Evolutionary conservation across 2,329 filamentous ascomycete genomes (phyloP), one percentile per base, ranked within the genome.

Genomic region (Hyphodiscus sp.): DNA sequence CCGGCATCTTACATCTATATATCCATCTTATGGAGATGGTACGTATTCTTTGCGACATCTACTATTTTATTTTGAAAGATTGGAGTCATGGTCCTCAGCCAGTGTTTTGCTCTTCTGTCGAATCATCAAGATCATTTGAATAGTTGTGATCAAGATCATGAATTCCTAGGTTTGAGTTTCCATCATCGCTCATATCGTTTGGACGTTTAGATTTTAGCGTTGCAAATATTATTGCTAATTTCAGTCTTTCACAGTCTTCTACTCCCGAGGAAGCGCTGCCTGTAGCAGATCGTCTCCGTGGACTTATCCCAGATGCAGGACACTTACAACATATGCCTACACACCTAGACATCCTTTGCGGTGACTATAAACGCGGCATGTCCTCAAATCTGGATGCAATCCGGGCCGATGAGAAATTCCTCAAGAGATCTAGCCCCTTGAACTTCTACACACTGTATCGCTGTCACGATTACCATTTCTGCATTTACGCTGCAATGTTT

Each of bases 381-480:
- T 71, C 73, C 1, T 84, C 83, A 3, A 91, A 91, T 66, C 73
- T 77, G 1, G 76, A 78, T 20, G 87, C 87, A 10, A 83, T 87
- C 47, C 63, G 70, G 0, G 86, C 85, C 1, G 87, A 92, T 64
- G 79, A 86, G 49, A 81, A 80, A 59, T 91, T 80, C 63, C 73
- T 89, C 1, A 68, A 71, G 0, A 72, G 76, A 5, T 73, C 78
- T 8, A 85, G 86, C 0, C 73, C 81, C 0, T 67, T 81, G 56
- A 87, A 87, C 65, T 91, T 91, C 66, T 92, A 91, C 70, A 85
- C 84, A 0, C 76, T 91, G 5, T 92, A 91, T 66, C 79, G 87
- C 15, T 78, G 80, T 48, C 88, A 92, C 65, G 76, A 91, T 64
- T 85, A 84, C 61, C 87, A 91, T 64, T 90, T 88, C 58, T 77